Evolutionary conservation across 1,284 basidiomycete species (phyloP).

Genomic region (Volvariella volvacea): DNA sequence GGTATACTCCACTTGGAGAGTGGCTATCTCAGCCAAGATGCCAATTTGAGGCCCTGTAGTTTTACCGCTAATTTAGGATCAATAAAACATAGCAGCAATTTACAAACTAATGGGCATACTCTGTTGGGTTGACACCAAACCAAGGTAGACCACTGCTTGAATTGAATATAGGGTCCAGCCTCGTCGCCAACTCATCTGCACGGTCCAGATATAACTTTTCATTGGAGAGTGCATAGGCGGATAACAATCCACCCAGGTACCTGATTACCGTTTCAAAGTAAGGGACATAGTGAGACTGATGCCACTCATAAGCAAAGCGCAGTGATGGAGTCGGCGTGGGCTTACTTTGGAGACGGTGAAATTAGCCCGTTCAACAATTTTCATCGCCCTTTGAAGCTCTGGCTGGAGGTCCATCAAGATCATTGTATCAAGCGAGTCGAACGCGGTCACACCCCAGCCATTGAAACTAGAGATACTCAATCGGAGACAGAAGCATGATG

Average conservation of each 20-base stretch:
- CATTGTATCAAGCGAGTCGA: conserved; percentile 86
- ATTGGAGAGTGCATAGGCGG: conserved; percentile 71
- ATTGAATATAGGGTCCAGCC: conserved; percentile 45
- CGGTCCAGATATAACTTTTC: conserved; percentile 35
- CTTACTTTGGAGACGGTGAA: conserved; percentile 42
- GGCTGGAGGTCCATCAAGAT: conserved; percentile 78
- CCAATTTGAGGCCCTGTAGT: conserved; percentile 27
- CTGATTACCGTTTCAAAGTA: conserved; percentile 87
- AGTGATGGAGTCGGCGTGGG: not conserved
- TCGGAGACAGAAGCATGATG: not conserved
- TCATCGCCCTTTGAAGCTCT: conserved; percentile 71
- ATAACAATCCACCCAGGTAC: conserved; percentile 80
- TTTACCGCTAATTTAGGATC: conserved; percentile 16
- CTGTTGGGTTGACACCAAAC: conserved; percentile 41
- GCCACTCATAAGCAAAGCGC: conserved; percentile 2
- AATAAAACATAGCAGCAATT: not conserved
- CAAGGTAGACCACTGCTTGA: conserved; percentile 41
- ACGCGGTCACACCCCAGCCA: conserved; percentile 82
- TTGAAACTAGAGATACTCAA: conserved; percentile 47
- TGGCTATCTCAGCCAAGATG: conserved; percentile 49
- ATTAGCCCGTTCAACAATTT: conserved; percentile 60
- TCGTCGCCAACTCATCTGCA: conserved; percentile 47
- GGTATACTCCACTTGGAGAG: conserved; percentile 50
- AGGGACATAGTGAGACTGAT: conserved; percentile 26
- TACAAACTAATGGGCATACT: conserved; percentile 22